Evolutionary conservation across 192 early-diverging fungal species (phyloP).

Genomic region (Umbelopsis vinacea): DNA sequence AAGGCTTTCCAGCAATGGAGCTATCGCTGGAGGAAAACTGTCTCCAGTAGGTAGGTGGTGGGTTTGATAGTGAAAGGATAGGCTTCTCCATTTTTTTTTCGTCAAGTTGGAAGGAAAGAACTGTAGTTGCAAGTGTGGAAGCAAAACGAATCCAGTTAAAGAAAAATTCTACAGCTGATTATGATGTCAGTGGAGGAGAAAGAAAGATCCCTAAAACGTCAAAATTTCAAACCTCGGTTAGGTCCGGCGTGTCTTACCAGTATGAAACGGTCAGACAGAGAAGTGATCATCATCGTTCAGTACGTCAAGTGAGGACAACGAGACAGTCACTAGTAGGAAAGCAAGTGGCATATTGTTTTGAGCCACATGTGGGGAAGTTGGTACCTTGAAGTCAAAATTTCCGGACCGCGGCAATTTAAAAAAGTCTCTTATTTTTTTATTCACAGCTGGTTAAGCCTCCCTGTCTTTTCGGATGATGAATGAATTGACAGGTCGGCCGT

Average conservation of each 20-base stretch:
- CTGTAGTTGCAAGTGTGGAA: not conserved
- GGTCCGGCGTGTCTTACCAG: not conserved
- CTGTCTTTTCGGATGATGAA: constrained; percentile 26
- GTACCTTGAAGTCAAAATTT: no score
- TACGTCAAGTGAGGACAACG: no score
- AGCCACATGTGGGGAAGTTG: no score
- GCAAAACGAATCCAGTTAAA: not conserved
- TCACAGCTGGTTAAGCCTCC: not conserved
- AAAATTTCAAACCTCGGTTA: not conserved
- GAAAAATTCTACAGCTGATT: not conserved
- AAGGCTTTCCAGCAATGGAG: not conserved
- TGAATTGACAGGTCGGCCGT: constrained; percentile 48
- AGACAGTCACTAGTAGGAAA: no score
- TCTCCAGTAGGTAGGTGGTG: not conserved
- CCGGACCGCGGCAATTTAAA: no score
- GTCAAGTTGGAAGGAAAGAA: not conserved
- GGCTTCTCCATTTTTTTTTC: not conserved
- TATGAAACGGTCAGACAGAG: not conserved
- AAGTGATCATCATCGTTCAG: no score
- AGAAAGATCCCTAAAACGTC: not conserved
- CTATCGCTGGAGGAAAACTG: not conserved
- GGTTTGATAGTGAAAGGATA: not conserved
- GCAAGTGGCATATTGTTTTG: no score
- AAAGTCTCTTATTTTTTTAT: not conserved
- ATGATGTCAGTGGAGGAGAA: constrained; percentile 8